A percentile compares a stretch with the other conserved stretches of the same genome.
Conservation (phyloP, 805 yeast genomes). For the Metschnikowia noctiluminum region DNA sequence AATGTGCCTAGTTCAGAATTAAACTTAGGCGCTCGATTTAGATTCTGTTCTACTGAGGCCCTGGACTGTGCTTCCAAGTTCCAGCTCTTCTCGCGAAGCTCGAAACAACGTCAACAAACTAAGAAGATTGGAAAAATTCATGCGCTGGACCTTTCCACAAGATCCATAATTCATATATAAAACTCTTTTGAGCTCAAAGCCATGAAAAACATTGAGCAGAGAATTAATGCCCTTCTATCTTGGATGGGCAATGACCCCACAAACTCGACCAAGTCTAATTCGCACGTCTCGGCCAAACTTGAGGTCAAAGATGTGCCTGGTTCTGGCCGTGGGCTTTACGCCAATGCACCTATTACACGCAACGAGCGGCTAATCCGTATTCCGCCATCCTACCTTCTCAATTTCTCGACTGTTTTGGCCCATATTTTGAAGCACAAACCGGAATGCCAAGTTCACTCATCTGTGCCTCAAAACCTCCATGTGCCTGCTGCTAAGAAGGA, state of each 20-base stretch:
- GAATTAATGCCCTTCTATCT: slow-evolving; percentile 19
- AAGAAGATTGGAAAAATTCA: neutral
- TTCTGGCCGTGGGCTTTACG: slow-evolving; percentile 65
- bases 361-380: slow-evolving; percentile 51
- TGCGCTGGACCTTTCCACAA: neutral
- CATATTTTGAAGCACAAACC: slow-evolving; percentile 44
- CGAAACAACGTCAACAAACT: too few relatives aligned
- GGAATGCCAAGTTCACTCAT: slow-evolving; percentile 24
- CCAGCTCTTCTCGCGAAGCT: too few relatives aligned
- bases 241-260: slow-evolving; percentile 22
- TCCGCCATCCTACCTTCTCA: slow-evolving; percentile 56
- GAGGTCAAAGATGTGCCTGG: slow-evolving; percentile 36
- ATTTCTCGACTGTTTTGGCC: slow-evolving; percentile 47
- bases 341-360: slow-evolving; percentile 32
- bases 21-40: too few relatives aligned
- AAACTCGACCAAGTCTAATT: slow-evolving; percentile 1
- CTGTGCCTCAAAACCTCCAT: slow-evolving; percentile 18
- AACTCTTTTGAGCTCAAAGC: neutral
- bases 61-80: too few relatives aligned
- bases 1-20: too few relatives aligned
- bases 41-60: too few relatives aligned
- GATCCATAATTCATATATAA: neutral
- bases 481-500: slow-evolving; percentile 27
- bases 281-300: slow-evolving; percentile 37
- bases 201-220: slow-evolving; percentile 13